These are phyloP conservation scores for Plasmodium vivax DNA, from an alignment of 169 alveolate genomes.

Conservation along the genomic window DNA sequence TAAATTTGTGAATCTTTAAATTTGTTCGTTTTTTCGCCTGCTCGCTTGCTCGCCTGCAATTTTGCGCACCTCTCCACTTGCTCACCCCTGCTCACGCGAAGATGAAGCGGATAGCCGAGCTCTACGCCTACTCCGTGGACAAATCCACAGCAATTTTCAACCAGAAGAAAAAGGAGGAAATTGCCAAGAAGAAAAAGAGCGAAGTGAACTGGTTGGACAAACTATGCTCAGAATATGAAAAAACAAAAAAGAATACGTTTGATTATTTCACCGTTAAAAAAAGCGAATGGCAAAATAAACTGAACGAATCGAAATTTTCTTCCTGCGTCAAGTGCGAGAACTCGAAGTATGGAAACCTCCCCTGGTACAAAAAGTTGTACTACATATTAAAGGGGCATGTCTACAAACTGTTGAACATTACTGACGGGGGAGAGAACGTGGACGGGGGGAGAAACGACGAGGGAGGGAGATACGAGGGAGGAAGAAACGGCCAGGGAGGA, in stretches of 20 bases:
- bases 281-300: conserved; percentile 14
- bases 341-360: conserved; percentile 42
- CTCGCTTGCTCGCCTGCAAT: background rate
- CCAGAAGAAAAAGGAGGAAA: conserved; percentile 33
- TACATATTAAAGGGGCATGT: conserved; percentile 23
- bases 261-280: conserved; percentile 22
- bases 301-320: background rate
- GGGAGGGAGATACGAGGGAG: background rate
- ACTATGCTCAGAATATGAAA: conserved; percentile 23
- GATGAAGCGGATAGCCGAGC: conserved; percentile 36
- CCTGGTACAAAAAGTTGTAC: conserved; percentile 67
- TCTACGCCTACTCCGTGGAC: conserved; percentile 50
- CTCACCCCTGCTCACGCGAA: background rate
- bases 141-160: conserved; percentile 32
- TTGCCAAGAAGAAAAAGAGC: background rate
- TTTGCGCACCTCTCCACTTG: background rate
- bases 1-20: background rate
- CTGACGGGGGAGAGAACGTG: background rate
- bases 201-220: conserved; percentile 34
- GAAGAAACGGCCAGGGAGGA: background rate
- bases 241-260: conserved; percentile 19
- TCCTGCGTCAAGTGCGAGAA: conserved; percentile 16
- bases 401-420: conserved; percentile 25
- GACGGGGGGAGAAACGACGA: background rate
- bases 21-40: background rate